These are phyloP conservation scores for Adansonia grandidieri DNA, from an alignment of 441 rosid genomes.

Conservation along the genomic window DNA sequence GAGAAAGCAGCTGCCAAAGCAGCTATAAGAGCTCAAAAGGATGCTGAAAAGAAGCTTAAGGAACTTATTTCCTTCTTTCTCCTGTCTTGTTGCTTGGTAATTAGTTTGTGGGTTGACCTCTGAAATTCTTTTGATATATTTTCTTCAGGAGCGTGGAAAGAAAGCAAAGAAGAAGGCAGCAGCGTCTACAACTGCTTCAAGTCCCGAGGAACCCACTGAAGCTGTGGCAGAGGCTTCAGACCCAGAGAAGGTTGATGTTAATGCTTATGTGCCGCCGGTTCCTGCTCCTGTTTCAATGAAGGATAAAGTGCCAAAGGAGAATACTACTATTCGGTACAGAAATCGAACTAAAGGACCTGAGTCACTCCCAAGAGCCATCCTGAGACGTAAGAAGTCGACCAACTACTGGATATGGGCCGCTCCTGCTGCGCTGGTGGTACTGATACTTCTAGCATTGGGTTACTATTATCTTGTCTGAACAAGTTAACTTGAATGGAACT, in stretches of 20 bases:
- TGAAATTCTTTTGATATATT: background rate
- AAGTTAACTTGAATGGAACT: constrained; percentile 14
- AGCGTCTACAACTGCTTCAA: constrained; percentile 37
- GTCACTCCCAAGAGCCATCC: constrained; percentile 62
- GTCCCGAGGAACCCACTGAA: constrained; percentile 49
- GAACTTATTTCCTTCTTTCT: constrained; percentile 40
- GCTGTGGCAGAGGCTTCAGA: constrained; percentile 44
- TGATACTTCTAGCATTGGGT: constrained; percentile 42
- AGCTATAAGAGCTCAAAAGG: constrained; percentile 78
- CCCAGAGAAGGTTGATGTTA: constrained; percentile 50
- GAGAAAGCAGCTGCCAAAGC: constrained; percentile 91
- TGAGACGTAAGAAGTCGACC: constrained; percentile 68
- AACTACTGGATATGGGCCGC: constrained; percentile 76
- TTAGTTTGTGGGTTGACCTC: constrained; percentile 5
- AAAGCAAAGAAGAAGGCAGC: constrained; percentile 76
- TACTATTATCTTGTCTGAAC: constrained; percentile 47
- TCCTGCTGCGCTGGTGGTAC: constrained; percentile 49
- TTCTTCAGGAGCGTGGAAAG: constrained; percentile 83
- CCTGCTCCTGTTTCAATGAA: constrained; percentile 39
- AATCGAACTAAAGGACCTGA: constrained; percentile 55
- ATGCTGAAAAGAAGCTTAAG: constrained; percentile 91
- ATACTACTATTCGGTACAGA: constrained; percentile 44
- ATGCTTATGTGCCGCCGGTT: constrained; percentile 39
- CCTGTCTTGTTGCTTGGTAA: background rate
- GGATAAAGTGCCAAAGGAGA: constrained; percentile 56